Evolutionary conservation across 805 yeast species (phyloP).

Genomic region (Candida endomychidarum): DNA sequence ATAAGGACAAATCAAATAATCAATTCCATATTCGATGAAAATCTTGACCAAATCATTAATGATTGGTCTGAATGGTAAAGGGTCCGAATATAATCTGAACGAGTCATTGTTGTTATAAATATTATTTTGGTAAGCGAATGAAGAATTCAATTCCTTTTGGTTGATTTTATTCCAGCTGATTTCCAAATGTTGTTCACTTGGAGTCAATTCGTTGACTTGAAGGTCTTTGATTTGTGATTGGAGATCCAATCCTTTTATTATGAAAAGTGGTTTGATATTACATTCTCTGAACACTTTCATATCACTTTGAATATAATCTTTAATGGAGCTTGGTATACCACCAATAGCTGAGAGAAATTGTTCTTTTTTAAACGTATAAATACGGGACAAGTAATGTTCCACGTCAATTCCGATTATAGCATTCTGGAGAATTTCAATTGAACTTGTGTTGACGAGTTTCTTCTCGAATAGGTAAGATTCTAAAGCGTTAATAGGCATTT

Average conservation of each 20-base stretch:
- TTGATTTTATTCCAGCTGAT: slow-evolving; percentile 39
- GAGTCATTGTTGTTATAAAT: slow-evolving; percentile 35
- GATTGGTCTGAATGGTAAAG: slow-evolving; percentile 50
- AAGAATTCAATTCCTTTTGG: slow-evolving; percentile 23
- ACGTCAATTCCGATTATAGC: slow-evolving; percentile 82
- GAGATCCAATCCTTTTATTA: slow-evolving; percentile 67
- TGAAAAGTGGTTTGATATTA: slow-evolving; percentile 75
- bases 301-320: slow-evolving; percentile 58
- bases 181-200: slow-evolving; percentile 41
- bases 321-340: slow-evolving; percentile 70
- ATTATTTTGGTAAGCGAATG: slow-evolving; percentile 18
- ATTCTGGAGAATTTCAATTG: slow-evolving; percentile 63
- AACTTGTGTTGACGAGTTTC: slow-evolving; percentile 56
- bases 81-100: slow-evolving; percentile 53
- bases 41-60: slow-evolving; percentile 55
- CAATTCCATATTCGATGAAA: slow-evolving; percentile 55
- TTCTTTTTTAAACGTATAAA: slow-evolving; percentile 63
- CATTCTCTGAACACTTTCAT: slow-evolving; percentile 57
- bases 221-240: slow-evolving; percentile 33
- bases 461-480: slow-evolving; percentile 71
- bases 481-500: slow-evolving; percentile 52
- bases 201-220: slow-evolving; percentile 35
- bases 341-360: slow-evolving; percentile 75
- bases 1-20: slow-evolving; percentile 79
- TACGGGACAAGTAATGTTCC: slow-evolving; percentile 68